Percentiles rank a stretch among this genome's conserved stretches.
Conservation (phyloP, 2,329 filamentous ascomycete species). For the Ophiocordyceps australis region DNA sequence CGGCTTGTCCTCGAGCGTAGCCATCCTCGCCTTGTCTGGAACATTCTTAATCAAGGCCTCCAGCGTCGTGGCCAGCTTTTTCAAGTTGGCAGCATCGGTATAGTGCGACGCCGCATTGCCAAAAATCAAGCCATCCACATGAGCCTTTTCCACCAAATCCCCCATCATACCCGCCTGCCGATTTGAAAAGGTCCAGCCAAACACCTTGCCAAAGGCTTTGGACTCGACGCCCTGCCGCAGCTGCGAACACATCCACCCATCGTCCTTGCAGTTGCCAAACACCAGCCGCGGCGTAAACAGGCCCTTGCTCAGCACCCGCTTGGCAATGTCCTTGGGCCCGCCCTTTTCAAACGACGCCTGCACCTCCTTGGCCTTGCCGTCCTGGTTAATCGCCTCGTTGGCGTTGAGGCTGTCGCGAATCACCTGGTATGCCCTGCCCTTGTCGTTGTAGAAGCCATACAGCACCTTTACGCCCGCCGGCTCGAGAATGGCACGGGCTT, state of each 20-base stretch:
- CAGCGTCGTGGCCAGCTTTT: not conserved
- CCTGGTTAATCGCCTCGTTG: conserved; percentile 1
- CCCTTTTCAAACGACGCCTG: not conserved
- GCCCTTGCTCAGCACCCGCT: conserved; percentile 2
- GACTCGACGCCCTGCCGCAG: conserved; percentile 1
- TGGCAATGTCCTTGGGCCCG: not conserved
- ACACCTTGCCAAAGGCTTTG: conserved; percentile 1
- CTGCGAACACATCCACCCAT: conserved; percentile 2
- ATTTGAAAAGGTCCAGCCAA: conserved; percentile 1
- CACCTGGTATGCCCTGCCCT: not conserved
- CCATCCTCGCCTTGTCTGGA: not conserved
- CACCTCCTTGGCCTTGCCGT: not conserved
- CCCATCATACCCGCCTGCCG: not conserved
- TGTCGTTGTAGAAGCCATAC: conserved; percentile 2
- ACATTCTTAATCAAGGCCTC: not conserved
- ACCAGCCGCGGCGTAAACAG: not conserved
- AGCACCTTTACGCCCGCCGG: conserved; percentile 1
- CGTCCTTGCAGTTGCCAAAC: conserved; percentile 2
- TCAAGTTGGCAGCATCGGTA: not conserved
- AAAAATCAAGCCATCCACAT: no score
- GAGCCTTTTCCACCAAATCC: no score
- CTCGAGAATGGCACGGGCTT: conserved; percentile 1
- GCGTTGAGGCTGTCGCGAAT: conserved; percentile 1
- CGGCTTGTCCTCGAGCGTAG: not conserved
- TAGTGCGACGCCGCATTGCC: conserved; percentile 1